Conservation (phyloP, 2,329 filamentous ascomycete genomes). For the Coleophoma crateriformis region DNA sequence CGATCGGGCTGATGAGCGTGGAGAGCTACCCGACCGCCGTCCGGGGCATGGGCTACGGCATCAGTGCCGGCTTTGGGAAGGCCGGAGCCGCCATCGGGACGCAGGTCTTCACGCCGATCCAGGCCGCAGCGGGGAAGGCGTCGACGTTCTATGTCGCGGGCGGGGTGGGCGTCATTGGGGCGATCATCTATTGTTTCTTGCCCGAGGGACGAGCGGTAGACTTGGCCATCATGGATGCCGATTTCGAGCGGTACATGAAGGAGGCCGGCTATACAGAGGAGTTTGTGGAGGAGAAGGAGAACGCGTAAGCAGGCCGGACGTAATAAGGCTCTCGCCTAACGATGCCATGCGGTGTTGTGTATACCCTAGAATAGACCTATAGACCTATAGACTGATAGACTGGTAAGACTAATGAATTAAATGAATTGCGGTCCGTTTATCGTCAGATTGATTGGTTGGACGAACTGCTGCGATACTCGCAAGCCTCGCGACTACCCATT, state of each 20-base stretch:
- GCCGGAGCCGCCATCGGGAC: constrained; percentile 29
- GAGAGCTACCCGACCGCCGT: constrained; percentile 29
- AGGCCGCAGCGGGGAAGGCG: constrained; percentile 22
- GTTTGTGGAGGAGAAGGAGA: background rate
- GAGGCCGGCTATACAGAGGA: constrained; percentile 5
- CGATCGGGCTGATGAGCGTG: constrained; percentile 26
- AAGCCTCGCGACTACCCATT: no score
- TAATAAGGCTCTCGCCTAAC: no score
- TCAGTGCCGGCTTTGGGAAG: constrained; percentile 28
- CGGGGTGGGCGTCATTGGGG: constrained; percentile 22
- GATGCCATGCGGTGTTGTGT: no score
- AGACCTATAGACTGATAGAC: no score
- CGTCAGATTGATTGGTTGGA: no score
- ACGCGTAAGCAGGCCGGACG: no score
- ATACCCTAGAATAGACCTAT: no score
- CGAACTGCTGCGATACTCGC: no score
- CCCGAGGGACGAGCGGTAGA: constrained; percentile 25
- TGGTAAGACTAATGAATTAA: no score
- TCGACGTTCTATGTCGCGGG: constrained; percentile 28
- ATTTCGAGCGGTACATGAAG: constrained; percentile 7
- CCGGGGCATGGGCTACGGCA: constrained; percentile 26
- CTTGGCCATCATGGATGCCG: constrained; percentile 23
- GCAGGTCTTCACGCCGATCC: constrained; percentile 27
- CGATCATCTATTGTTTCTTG: constrained; percentile 24
- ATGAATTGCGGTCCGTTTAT: no score